These are phyloP conservation scores for Arctium minus DNA, from an alignment of 129 eudicot species.

Conservation along the genomic window DNA sequence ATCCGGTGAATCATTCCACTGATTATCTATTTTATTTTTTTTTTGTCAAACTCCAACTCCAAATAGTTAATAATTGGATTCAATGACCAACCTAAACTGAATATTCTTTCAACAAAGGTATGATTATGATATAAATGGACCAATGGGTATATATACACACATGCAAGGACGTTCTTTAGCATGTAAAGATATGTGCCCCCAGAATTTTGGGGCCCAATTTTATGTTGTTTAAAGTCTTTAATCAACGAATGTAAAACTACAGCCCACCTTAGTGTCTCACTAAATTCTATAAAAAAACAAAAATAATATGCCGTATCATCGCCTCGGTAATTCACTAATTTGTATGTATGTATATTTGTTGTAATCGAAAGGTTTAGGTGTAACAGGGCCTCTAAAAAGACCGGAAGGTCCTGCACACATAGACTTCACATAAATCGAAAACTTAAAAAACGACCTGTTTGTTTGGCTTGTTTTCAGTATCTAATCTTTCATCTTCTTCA, in stretches of 20 bases:
- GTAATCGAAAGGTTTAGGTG: no score
- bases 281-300: no score
- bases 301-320: no score
- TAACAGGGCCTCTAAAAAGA: no score
- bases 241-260: no score
- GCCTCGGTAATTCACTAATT: no score
- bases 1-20: background rate
- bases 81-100: background rate
- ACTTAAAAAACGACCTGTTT: background rate
- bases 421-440: background rate
- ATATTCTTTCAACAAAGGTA: background rate
- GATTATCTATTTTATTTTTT: background rate
- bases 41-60: background rate
- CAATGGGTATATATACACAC: background rate
- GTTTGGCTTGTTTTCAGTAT: background rate
- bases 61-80: background rate
- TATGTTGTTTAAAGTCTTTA: no score
- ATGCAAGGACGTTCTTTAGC: no score
- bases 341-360: no score
- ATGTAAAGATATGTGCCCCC: no score
- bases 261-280: no score
- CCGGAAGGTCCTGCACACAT: background rate
- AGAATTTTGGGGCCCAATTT: no score
- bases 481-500: background rate
- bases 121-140: background rate